Evolutionary conservation across 202 grass and related monocot species (phyloP).

Genomic region (Schoenoplectus tabernaemontani): DNA sequence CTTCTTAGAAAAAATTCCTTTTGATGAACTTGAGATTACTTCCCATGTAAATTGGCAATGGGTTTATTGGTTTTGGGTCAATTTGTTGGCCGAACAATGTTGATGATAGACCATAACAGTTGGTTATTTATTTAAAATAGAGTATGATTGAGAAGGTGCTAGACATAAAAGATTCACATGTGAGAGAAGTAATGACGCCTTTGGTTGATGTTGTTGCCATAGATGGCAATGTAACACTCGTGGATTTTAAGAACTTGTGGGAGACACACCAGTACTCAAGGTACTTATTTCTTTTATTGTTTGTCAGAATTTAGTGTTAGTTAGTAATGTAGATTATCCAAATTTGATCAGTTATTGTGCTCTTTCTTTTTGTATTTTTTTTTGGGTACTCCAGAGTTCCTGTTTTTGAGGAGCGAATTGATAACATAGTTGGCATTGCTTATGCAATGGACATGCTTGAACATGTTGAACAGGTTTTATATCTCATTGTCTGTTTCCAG

Average conservation of each 20-base stretch:
- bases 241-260: conserved; percentile 94
- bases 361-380: conserved; percentile 11
- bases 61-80: background rate
- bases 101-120: conserved; percentile 7
- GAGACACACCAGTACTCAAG: conserved; percentile 93
- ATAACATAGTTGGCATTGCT: conserved; percentile 98
- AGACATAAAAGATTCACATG: conserved; percentile 95
- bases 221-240: conserved; percentile 59
- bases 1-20: background rate
- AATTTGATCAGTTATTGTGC: background rate
- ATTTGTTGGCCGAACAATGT: background rate
- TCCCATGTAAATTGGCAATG: background rate
- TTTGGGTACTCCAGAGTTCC: conserved; percentile 61
- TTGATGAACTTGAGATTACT: background rate
- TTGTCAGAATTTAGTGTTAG: conserved; percentile 19
- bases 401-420: conserved; percentile 95
- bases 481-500: conserved; percentile 16
- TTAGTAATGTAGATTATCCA: background rate
- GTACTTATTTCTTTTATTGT: conserved; percentile 36
- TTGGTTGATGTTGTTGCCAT: conserved; percentile 94
- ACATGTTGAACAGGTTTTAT: conserved; percentile 65
- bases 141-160: conserved; percentile 99
- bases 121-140: conserved; percentile 34
- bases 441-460: conserved; percentile 99
- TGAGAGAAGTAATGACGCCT: conserved; percentile 96